Percentiles rank a stretch among this genome's conserved stretches.
Evolutionary conservation across 768 basidiomycete species (phyloP).

Genomic region (Boletales sp.): DNA sequence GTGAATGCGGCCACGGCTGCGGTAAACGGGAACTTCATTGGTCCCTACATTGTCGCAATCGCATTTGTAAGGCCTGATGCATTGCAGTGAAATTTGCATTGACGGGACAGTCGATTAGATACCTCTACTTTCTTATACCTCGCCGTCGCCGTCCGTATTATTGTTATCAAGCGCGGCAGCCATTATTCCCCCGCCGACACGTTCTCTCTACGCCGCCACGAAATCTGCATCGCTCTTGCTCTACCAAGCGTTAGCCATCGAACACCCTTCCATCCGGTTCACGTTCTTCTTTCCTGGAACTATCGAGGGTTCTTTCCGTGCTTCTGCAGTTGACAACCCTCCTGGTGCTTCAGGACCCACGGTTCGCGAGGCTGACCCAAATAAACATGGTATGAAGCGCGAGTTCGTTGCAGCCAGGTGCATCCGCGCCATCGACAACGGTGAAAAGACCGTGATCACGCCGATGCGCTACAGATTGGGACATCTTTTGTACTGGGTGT

Average conservation of each 20-base stretch:
- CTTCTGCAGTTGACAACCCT: constrained; percentile 67
- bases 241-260: constrained; percentile 76
- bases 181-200: constrained; percentile 80
- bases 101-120: constrained; percentile 44
- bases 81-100: not conserved
- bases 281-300: constrained; percentile 63
- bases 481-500: constrained; percentile 63
- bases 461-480: constrained; percentile 45
- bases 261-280: constrained; percentile 68
- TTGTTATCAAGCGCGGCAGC: constrained; percentile 79
- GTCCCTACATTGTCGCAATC: constrained; percentile 65
- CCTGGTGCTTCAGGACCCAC: constrained; percentile 27
- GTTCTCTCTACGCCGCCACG: constrained; percentile 78
- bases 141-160: constrained; percentile 66
- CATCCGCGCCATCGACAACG: constrained; percentile 55
- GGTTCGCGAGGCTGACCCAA: constrained; percentile 47
- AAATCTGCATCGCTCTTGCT: constrained; percentile 78
- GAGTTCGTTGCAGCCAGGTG: constrained; percentile 58
- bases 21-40: constrained; percentile 60
- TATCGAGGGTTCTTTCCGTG: constrained; percentile 75
- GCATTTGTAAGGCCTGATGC: constrained; percentile 56
- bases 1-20: constrained; percentile 57
- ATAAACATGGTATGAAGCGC: constrained; percentile 54
- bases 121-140: constrained; percentile 65
- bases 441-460: constrained; percentile 57